Evolutionary conservation across 148 eudicot genomes (phyloP).

Genomic region (Euryodendron excelsum): DNA sequence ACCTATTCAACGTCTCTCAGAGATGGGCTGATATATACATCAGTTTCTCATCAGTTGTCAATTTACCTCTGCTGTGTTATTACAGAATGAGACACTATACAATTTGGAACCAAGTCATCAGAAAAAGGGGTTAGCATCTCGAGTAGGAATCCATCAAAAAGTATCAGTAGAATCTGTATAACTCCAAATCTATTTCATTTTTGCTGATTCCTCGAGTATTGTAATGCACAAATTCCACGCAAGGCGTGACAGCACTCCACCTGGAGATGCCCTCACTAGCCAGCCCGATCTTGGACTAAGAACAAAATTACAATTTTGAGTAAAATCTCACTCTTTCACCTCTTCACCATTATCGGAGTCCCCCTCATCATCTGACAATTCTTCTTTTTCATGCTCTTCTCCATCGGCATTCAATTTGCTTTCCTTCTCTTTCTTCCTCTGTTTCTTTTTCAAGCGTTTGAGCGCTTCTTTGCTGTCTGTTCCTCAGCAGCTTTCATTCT

Average conservation of each 20-base stretch:
- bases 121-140: background rate
- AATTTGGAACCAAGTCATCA: background rate
- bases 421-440: constrained; percentile 67
- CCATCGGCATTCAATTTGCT: constrained; percentile 34
- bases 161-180: too few relatives aligned
- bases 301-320: background rate
- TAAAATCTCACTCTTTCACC: constrained; percentile 10
- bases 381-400: constrained; percentile 39
- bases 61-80: too few relatives aligned
- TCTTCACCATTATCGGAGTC: constrained; percentile 47
- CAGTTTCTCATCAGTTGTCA: too few relatives aligned
- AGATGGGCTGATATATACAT: too few relatives aligned
- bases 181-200: too few relatives aligned
- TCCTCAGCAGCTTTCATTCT: constrained; percentile 86
- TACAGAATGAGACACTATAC: too few relatives aligned
- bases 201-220: too few relatives aligned
- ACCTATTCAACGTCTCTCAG: too few relatives aligned
- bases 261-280: background rate
- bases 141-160: background rate
- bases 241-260: too few relatives aligned
- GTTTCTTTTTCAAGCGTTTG: constrained; percentile 83
- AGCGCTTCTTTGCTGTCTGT: constrained; percentile 85
- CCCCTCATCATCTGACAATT: constrained; percentile 46
- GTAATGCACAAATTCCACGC: too few relatives aligned
- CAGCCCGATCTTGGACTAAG: background rate